These are phyloP conservation scores for Nymphaea thermarum DNA, from an alignment of 164 flowering plant species.

Conservation along the genomic window DNA sequence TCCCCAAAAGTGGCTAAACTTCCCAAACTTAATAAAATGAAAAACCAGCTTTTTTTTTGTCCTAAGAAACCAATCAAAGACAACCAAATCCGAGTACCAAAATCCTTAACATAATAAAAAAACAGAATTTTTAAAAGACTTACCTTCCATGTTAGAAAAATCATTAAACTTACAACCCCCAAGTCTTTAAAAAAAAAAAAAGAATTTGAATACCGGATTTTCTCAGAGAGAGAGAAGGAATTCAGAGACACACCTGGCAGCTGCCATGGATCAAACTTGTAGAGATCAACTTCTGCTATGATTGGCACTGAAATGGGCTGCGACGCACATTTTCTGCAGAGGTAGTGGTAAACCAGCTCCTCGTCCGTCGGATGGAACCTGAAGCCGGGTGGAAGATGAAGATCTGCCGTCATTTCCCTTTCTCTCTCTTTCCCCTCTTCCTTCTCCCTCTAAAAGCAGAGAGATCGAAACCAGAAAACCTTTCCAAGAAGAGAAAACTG, in stretches of 20 bases:
- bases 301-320: slow-evolving; percentile 18
- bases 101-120: not conserved
- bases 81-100: too few species aligned
- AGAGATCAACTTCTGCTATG: slow-evolving; percentile 25
- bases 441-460: not conserved
- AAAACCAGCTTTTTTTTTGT: too few species aligned
- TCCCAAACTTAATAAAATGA: too few species aligned
- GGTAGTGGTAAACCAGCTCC: slow-evolving; percentile 21
- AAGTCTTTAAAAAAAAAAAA: not conserved
- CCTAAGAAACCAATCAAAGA: too few species aligned
- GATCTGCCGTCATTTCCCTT: slow-evolving; percentile 18
- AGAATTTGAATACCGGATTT: not conserved
- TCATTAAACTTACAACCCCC: not conserved
- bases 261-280: slow-evolving; percentile 20
- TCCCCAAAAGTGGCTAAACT: too few species aligned
- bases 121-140: not conserved
- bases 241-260: slow-evolving; percentile 11
- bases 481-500: not conserved
- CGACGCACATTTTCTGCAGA: slow-evolving; percentile 13
- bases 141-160: not conserved
- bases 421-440: slow-evolving; percentile 2
- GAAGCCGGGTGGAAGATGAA: slow-evolving; percentile 21
- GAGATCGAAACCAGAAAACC: too few species aligned
- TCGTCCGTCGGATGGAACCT: slow-evolving; percentile 27
- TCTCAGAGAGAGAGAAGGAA: not conserved